Evolutionary conservation across 1,139 yeast genomes (phyloP), one percentile per base, ranked within the genome.

Genomic region (Blastobotrys indianensis): DNA sequence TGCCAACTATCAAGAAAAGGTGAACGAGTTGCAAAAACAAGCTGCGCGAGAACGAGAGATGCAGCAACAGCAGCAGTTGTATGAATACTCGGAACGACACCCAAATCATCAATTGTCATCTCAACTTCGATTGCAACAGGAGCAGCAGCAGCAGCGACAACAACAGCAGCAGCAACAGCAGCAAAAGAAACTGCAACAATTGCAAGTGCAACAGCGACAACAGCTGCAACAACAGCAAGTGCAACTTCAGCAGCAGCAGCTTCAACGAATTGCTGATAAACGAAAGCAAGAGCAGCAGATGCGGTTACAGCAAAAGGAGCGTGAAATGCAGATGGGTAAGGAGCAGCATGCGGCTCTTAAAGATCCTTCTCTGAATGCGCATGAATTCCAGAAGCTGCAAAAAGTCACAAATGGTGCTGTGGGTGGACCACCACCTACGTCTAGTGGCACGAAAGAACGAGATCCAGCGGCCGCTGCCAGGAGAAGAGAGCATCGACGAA

Each of bases 401-500:
- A 61, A 60, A 54, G 62, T 60, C 3, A 59, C 62, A 20, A 57
- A 54, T 32, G 62, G 61, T 5, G 62, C 60, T 8, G 61, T 54
- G 11, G 62, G 59, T 10, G 61, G 61, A 1, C 25, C 25, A 4
- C 52, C 51, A 32, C 55, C 44, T 33, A 48, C 49, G 28, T 32
- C 37, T 28, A 41, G 41, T 28, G 41, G 42, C 16, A 43, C 7
- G 44, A 47, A 78, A 77, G 48, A 59, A 20, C 58, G 59, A 41
- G 64, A 60, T 42, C 61, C 64, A 1, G 55, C 54, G 7, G 64
- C 60, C 3, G 51, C 57, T 2, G 85, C 82, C 49, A 79, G 82
- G 65, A 80, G 85, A 64, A 75, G 95, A 49, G 94, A 83, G 64
- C 84, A 85, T 56, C 77, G 85, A 66, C 78, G 77, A 54, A 74